Evolutionary conservation across 2,329 filamentous ascomycete genomes (phyloP).

Genomic region (Aspergillus ochraceoroseus): DNA sequence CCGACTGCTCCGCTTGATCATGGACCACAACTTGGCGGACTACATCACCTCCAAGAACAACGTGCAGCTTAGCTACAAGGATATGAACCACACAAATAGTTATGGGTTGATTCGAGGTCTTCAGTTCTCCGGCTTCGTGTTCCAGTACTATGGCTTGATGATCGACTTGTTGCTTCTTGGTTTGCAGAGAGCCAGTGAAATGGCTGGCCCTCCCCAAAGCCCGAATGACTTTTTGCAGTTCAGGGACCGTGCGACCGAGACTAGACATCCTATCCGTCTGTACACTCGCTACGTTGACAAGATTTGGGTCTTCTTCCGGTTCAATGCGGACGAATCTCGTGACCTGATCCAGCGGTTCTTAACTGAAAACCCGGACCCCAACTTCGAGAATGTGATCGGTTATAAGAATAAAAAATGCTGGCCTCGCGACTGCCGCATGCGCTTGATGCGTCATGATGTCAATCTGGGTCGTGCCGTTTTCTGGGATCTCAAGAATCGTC

Average conservation of each 20-base stretch:
- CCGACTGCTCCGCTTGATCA: constrained; percentile 84
- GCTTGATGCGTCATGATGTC: constrained; percentile 96
- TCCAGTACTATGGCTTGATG: constrained; percentile 96
- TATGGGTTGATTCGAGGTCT: constrained; percentile 97
- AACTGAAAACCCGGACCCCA: constrained; percentile 96
- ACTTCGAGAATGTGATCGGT: constrained; percentile 98
- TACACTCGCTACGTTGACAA: constrained; percentile 98
- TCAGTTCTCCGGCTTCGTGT: constrained; percentile 97
- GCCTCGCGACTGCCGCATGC: constrained; percentile 96
- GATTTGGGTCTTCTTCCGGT: constrained; percentile 96
- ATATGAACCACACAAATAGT: constrained; percentile 99
- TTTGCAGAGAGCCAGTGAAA: constrained; percentile 92
- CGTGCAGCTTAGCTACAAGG: constrained; percentile 97
- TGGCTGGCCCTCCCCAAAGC: constrained; percentile 85
- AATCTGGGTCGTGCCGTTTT: constrained; percentile 96
- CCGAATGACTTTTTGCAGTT: constrained; percentile 98
- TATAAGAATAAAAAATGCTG: constrained; percentile 99
- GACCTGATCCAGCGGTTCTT: constrained; percentile 96
- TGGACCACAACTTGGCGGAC: constrained; percentile 98
- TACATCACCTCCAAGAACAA: constrained; percentile 99
- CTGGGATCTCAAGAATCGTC: constrained; percentile 96
- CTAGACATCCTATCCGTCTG: constrained; percentile 89
- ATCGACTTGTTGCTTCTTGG: constrained; percentile 89
- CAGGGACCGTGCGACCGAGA: constrained; percentile 85
- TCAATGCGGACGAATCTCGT: constrained; percentile 86